These are phyloP conservation scores for Pseudonectria buxi DNA, from an alignment of 2,329 filamentous ascomycete genomes.

Conservation along the genomic window DNA sequence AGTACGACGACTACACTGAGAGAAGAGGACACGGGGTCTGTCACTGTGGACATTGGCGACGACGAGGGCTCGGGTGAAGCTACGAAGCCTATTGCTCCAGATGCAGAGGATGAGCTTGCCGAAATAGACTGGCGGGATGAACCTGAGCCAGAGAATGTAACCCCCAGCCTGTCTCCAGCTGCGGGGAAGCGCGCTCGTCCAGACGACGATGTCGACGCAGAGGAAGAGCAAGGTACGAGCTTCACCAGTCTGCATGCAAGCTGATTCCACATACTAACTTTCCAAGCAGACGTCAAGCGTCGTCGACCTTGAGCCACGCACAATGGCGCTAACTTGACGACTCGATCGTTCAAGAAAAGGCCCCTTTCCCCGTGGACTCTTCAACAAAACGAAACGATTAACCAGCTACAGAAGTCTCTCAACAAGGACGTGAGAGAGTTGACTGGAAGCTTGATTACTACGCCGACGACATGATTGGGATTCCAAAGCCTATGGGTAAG, in stretches of 20 bases:
- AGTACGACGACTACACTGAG: slow-evolving; percentile 28
- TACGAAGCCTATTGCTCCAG: slow-evolving; percentile 13
- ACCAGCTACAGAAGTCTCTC: too few relatives aligned
- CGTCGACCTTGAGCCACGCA: slow-evolving; percentile 32
- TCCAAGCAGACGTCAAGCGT: slow-evolving; percentile 41
- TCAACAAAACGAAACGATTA: neutral
- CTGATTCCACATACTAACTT: slow-evolving; percentile 22
- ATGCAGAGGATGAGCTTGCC: slow-evolving; percentile 16
- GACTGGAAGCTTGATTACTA: too few relatives aligned
- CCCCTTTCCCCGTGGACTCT: neutral
- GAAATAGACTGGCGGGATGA: slow-evolving; percentile 27
- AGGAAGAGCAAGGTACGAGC: slow-evolving; percentile 27
- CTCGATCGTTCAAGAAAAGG: neutral
- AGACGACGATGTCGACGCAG: slow-evolving; percentile 24
- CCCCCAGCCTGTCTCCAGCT: slow-evolving; percentile 12
- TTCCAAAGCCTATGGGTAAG: too few relatives aligned
- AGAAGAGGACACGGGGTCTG: slow-evolving; percentile 22
- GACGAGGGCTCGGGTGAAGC: slow-evolving; percentile 14
- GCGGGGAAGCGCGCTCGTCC: slow-evolving; percentile 22
- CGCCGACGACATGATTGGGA: too few relatives aligned
- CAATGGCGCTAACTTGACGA: slow-evolving; percentile 12
- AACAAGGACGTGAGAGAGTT: too few relatives aligned
- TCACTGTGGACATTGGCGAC: slow-evolving; percentile 16
- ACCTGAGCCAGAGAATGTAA: slow-evolving; percentile 16
- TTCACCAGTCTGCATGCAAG: neutral